A percentile compares a stretch with the other conserved stretches of the same genome.
These are phyloP conservation scores for Pestalotiopsis sp. DNA, from an alignment of 2,329 filamentous ascomycete genomes.

Conservation along the genomic window DNA sequence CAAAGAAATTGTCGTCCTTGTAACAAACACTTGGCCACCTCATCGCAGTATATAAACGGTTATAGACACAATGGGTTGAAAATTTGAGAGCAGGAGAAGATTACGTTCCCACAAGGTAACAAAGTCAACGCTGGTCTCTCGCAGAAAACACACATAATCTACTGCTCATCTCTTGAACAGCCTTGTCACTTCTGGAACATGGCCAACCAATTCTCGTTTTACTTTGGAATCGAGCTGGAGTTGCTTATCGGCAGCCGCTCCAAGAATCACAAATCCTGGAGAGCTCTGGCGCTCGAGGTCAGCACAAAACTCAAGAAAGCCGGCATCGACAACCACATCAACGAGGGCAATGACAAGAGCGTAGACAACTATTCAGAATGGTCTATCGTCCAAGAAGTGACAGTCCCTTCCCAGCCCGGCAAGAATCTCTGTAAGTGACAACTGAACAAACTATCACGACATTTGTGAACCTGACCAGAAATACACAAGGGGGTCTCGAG, in stretches of 20 bases:
- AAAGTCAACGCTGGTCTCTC: background rate
- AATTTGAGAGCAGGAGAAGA: background rate
- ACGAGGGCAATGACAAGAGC: constrained; percentile 27
- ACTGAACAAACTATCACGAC: too few species aligned
- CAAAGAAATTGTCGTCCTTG: background rate
- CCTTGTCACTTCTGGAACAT: background rate
- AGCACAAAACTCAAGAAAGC: constrained; percentile 30
- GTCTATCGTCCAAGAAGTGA: constrained; percentile 38
- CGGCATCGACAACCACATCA: constrained; percentile 34
- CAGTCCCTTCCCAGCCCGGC: constrained; percentile 31
- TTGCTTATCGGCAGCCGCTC: constrained; percentile 34
- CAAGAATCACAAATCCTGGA: constrained; percentile 32
- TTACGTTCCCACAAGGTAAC: background rate
- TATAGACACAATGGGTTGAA: background rate
- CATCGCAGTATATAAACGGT: background rate
- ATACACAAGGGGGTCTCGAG: constrained; percentile 29
- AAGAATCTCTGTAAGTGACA: constrained; percentile 31
- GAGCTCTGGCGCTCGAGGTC: constrained; percentile 33
- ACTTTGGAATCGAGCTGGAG: constrained; percentile 39
- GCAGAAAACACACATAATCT: background rate
- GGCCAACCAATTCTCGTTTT: constrained; percentile 12
- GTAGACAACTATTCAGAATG: constrained; percentile 34
- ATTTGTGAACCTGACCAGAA: background rate
- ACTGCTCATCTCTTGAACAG: background rate
- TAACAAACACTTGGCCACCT: background rate